Evolutionary conservation across 2,329 filamentous ascomycete species (phyloP).

Genomic region (Colletotrichum falcatum): DNA sequence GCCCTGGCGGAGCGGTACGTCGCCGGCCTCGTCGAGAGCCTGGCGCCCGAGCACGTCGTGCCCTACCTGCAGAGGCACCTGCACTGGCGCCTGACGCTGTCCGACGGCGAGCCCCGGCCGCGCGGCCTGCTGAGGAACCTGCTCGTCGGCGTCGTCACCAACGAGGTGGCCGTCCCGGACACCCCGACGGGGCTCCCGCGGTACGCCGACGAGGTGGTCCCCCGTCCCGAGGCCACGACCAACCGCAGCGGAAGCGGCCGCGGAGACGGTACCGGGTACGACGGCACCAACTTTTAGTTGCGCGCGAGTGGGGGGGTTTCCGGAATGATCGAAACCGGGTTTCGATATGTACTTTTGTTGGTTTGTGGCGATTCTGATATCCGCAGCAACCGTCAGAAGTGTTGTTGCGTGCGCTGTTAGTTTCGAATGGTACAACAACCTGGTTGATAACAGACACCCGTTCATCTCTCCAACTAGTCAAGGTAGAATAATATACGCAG

Average conservation of each 20-base stretch:
- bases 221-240: slow-evolving; percentile 19
- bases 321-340: too few species aligned
- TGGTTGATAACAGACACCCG: too few species aligned
- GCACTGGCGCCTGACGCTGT: slow-evolving; percentile 45
- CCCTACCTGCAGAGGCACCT: slow-evolving; percentile 45
- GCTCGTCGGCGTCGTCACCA: slow-evolving; percentile 28
- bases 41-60: slow-evolving; percentile 44
- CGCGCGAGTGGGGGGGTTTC: too few species aligned
- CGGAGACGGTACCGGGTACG: slow-evolving; percentile 27
- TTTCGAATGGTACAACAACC: too few species aligned
- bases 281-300: neutral
- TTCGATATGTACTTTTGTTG: neutral
- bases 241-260: slow-evolving; percentile 29
- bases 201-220: slow-evolving; percentile 22
- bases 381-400: neutral
- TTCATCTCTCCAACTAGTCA: neutral
- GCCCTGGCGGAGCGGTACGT: slow-evolving; percentile 47
- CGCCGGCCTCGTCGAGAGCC: slow-evolving; percentile 42
- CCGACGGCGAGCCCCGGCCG: slow-evolving; percentile 41
- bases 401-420: too few species aligned
- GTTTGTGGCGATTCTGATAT: neutral
- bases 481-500: neutral
- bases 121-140: slow-evolving; percentile 16
- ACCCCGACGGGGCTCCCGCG: slow-evolving; percentile 16
- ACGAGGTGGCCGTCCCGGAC: slow-evolving; percentile 28